Evolutionary conservation across 441 rosid species (phyloP).

Genomic region (Metrosideros polymorpha): DNA sequence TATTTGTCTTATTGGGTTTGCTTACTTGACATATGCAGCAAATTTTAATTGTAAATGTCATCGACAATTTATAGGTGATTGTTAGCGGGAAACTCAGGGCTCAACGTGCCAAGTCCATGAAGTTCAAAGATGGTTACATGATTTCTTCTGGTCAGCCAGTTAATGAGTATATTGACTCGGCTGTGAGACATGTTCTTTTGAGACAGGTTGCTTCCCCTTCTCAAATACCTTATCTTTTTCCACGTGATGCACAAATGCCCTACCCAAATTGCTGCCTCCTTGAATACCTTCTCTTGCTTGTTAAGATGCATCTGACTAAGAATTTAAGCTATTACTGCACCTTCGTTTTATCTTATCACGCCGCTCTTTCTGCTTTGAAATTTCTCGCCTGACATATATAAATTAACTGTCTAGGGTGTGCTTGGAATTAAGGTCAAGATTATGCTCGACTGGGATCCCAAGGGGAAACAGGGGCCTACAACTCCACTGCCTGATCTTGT

Average conservation of each 20-base stretch:
- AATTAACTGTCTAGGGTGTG: constrained; percentile 33
- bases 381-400: background rate
- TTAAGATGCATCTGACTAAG: background rate
- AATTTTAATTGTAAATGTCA: background rate
- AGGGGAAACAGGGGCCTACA: constrained; percentile 56
- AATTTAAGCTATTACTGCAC: background rate
- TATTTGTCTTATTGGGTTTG: background rate
- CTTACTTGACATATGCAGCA: background rate
- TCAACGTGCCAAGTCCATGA: constrained; percentile 17
- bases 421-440: constrained; percentile 73
- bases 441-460: constrained; percentile 71
- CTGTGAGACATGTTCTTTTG: constrained; percentile 8
- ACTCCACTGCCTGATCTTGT: constrained; percentile 64
- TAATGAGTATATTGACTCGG: constrained; percentile 11
- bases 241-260: background rate
- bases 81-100: constrained; percentile 14
- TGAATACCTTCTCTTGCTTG: background rate
- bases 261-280: background rate
- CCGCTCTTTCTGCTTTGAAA: background rate
- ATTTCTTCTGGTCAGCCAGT: constrained; percentile 15
- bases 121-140: constrained; percentile 16
- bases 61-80: background rate
- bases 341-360: background rate
- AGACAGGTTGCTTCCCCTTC: background rate
- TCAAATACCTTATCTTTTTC: background rate